Percentiles rank a stretch among this genome's conserved stretches.
These are phyloP conservation scores for Jamesozyma spencerorum DNA, from an alignment of 805 yeast genomes.

Conservation along the genomic window DNA sequence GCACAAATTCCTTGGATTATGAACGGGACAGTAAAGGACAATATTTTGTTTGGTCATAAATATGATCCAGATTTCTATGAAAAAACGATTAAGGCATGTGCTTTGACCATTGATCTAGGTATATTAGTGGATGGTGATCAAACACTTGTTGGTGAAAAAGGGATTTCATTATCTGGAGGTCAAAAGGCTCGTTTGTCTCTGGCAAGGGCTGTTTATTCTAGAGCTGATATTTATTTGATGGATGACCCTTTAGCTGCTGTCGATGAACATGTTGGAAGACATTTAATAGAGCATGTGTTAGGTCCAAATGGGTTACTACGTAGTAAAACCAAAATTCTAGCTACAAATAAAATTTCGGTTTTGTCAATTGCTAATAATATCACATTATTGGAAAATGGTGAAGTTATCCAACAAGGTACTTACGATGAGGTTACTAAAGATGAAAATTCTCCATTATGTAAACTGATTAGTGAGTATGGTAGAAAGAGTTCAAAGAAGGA, in stretches of 20 bases:
- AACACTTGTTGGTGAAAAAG: slow-evolving; percentile 95
- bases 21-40: slow-evolving; percentile 88
- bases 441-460: slow-evolving; percentile 41
- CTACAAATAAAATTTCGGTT: slow-evolving; percentile 81
- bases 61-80: slow-evolving; percentile 76
- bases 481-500: slow-evolving; percentile 28
- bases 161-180: slow-evolving; percentile 93
- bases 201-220: slow-evolving; percentile 91
- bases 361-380: slow-evolving; percentile 65
- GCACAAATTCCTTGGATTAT: slow-evolving; percentile 95
- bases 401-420: slow-evolving; percentile 56
- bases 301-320: slow-evolving; percentile 73
- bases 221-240: slow-evolving; percentile 83
- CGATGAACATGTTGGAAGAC: slow-evolving; percentile 92
- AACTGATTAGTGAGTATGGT: slow-evolving; percentile 56
- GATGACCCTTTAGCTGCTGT: slow-evolving; percentile 96
- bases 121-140: slow-evolving; percentile 81
- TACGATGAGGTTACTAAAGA: slow-evolving; percentile 40
- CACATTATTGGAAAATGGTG: slow-evolving; percentile 60
- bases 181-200: slow-evolving; percentile 92
- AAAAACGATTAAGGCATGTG: slow-evolving; percentile 79
- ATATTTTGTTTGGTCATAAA: slow-evolving; percentile 81
- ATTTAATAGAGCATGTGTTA: slow-evolving; percentile 70
- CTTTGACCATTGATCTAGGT: slow-evolving; percentile 65
- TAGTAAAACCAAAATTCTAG: slow-evolving; percentile 65